phyloP scores from a whole-genome alignment of 352 stramenopile genomes.

The Phytophthora pinifolia region DNA sequence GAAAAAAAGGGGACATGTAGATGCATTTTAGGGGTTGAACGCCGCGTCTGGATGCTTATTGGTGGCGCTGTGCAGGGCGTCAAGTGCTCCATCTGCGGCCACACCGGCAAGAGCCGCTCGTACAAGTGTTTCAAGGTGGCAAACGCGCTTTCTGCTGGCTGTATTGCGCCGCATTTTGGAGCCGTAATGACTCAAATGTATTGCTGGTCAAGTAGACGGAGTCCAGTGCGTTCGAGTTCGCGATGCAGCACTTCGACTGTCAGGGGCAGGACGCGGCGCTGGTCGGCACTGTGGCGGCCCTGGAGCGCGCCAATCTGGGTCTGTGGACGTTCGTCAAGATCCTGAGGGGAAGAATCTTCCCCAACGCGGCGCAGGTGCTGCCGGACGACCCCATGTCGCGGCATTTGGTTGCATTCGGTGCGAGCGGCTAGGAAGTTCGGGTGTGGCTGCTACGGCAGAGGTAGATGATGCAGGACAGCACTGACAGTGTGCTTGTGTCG shows the following conservation, averaged over 20 bases:
- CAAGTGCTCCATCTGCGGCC: conserved; percentile 66
- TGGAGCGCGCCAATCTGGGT: conserved; percentile 28
- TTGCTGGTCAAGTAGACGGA: conserved; percentile 26
- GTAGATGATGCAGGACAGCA: conserved; percentile 2
- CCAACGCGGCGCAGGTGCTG: conserved; percentile 24
- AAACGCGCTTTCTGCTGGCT: not conserved
- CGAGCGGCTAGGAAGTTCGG: conserved; percentile 12
- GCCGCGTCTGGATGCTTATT: conserved; percentile 5
- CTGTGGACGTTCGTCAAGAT: conserved; percentile 60
- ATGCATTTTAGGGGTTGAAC: conserved; percentile 2
- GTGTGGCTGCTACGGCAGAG: not conserved
- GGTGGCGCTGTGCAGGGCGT: conserved; percentile 28
- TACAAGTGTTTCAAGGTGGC: conserved; percentile 59
- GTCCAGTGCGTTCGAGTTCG: conserved; percentile 46
- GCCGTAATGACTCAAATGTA: not conserved
- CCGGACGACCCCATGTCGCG: conserved; percentile 39
- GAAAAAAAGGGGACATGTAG: not conserved
- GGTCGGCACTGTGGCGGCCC: conserved; percentile 20
- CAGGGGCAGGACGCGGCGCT: conserved; percentile 32
- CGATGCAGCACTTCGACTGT: conserved; percentile 53
- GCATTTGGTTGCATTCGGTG: conserved; percentile 71
- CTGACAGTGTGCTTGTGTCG: conserved; percentile 6
- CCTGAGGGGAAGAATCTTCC: conserved; percentile 51
- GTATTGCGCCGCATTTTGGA: not conserved
- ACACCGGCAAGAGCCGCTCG: conserved; percentile 66